Evolutionary conservation across 768 basidiomycete species (phyloP), one percentile per base, ranked within the genome.

Genomic region (Xerocomellus amylosporus): DNA sequence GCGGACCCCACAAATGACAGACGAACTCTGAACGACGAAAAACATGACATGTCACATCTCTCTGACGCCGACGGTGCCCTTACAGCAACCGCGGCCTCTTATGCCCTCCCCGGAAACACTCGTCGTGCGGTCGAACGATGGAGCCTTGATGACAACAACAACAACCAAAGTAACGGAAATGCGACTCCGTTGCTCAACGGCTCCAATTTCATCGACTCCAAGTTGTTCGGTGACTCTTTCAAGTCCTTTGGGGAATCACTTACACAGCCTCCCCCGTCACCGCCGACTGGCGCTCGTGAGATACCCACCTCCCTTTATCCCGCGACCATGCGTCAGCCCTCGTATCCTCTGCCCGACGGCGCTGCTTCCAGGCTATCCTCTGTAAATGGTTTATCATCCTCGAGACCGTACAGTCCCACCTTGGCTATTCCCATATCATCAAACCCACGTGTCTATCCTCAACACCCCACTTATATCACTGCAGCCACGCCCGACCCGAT

Each of bases 381-480:
- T 20, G 76, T 78, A 49, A 82, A 84, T 65, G 82, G 82, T 30
- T 70, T 86, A 42, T 79, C 83, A 20, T 77, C 82, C 13, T 79
- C 82, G 14, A 82, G 82, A 50, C 74, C 78, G 15, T 86, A 85
- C 66, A 68, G 63, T 48, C 70, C 70, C 22, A 51, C 69, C n/a
- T 46, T 66, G 44, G 66, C 71, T 9, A 73, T 77, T 20, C 83
- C 87, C 37, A 77, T 90, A 44, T 82, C 89, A 2, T 77, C 85
- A 0, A 85, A 76, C 51, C 81, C 83, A 51, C 84, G 88, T 52
- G 86, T 79, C 8, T 84, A 79, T 65, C 77, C 87, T 1, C 87
- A 88, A 50, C 87, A 88, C 52, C 88, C 88, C n/a, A 89, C 84
- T 1, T 89, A 83, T 60, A 84, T 90, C 60, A 85, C 79, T 41